These are phyloP conservation scores for Eimeria tenella DNA, from an alignment of 169 alveolate genomes.

Conservation along the genomic window DNA sequence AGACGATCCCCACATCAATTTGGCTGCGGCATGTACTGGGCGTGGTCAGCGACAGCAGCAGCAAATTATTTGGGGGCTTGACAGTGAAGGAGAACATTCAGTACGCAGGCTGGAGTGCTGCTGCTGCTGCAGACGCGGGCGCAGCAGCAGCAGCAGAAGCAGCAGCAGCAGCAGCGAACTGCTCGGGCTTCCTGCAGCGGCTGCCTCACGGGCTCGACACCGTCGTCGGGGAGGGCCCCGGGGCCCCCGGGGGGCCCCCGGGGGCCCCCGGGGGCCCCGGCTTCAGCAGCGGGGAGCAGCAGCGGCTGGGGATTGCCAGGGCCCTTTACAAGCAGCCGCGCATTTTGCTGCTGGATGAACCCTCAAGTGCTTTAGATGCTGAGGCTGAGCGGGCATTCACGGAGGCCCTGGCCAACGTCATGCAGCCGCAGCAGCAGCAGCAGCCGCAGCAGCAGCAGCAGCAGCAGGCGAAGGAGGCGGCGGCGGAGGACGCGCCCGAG, in stretches of 20 bases:
- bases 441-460: slow-evolving; percentile 20
- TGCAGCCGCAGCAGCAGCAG: background rate
- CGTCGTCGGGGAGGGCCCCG: background rate
- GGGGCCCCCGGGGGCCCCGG: background rate
- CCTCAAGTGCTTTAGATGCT: slow-evolving; percentile 49
- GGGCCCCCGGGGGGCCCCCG: background rate
- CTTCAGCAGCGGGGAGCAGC: slow-evolving; percentile 77
- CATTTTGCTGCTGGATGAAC: slow-evolving; percentile 62
- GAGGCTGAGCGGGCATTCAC: slow-evolving; percentile 19
- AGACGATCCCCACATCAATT: slow-evolving; percentile 49
- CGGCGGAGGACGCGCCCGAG: background rate
- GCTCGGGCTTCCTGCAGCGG: slow-evolving; percentile 16
- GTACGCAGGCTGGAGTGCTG: slow-evolving; percentile 46
- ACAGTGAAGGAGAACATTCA: slow-evolving; percentile 27
- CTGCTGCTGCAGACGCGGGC: background rate
- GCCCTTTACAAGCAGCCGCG: slow-evolving; percentile 47
- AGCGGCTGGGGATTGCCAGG: slow-evolving; percentile 67
- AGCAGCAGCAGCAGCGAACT: slow-evolving; percentile 43
- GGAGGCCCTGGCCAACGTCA: background rate
- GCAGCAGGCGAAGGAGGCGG: background rate
- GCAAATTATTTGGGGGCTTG: slow-evolving; percentile 24
- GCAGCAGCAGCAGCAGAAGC: slow-evolving; percentile 15
- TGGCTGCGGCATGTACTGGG: slow-evolving; percentile 63
- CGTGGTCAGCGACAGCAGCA: slow-evolving; percentile 62
- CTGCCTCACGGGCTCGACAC: background rate